Conservation (phyloP, 2,329 filamentous ascomycete species). For the Calonectria leucothoes region DNA sequence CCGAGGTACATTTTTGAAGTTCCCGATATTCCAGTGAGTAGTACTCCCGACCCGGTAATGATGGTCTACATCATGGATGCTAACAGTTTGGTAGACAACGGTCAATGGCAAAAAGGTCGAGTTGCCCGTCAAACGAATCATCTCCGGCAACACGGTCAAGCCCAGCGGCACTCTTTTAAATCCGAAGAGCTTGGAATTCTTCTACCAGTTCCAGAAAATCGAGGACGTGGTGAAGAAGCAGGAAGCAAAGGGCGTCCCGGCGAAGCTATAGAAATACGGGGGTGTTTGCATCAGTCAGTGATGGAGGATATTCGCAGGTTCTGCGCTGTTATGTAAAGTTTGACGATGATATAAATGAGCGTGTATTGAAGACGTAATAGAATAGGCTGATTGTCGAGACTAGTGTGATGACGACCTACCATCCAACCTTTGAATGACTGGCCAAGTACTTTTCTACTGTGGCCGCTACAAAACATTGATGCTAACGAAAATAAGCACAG, state of each 20-base stretch:
- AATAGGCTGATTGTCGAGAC: too few species aligned
- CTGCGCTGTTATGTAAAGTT: not conserved
- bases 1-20: conserved; percentile 84
- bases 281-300: not conserved
- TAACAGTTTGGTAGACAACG: conserved; percentile 67
- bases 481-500: too few species aligned
- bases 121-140: conserved; percentile 85
- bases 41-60: not conserved
- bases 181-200: conserved; percentile 79
- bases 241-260: conserved; percentile 25
- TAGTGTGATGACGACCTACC: too few species aligned
- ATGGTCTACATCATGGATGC: too few species aligned
- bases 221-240: conserved; percentile 45
- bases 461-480: too few species aligned
- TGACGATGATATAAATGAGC: too few species aligned
- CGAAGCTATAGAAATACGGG: conserved; percentile 44
- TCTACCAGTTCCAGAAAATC: conserved; percentile 74
- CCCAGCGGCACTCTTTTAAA: conserved; percentile 83
- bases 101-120: conserved; percentile 90
- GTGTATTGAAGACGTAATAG: too few species aligned
- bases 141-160: conserved; percentile 79
- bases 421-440: too few species aligned
- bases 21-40: conserved; percentile 80
- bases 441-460: too few species aligned
- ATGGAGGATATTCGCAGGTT: not conserved